Conservation (phyloP, 345 rosid species). For the Jatropha curcas region DNA sequence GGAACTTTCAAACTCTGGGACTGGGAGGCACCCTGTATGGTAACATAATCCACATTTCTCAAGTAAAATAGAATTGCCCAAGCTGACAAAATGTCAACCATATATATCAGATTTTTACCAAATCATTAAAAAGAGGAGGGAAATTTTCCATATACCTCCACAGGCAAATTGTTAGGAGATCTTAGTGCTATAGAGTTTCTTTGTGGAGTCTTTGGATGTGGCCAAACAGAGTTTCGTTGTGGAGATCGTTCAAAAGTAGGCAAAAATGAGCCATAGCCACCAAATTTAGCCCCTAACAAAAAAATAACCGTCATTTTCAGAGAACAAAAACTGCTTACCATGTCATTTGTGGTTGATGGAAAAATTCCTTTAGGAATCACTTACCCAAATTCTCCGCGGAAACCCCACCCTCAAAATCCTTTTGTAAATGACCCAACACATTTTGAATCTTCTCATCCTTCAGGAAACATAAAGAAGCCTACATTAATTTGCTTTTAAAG, state of each 20-base stretch:
- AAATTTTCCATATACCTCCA: slow-evolving; percentile 44
- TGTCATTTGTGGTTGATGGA: not conserved
- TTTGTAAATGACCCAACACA: slow-evolving; percentile 67
- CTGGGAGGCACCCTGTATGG: slow-evolving; percentile 46
- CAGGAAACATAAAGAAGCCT: slow-evolving; percentile 25
- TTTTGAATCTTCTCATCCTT: slow-evolving; percentile 71
- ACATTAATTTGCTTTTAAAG: slow-evolving; percentile 17
- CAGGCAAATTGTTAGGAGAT: slow-evolving; percentile 34
- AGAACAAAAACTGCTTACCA: not conserved
- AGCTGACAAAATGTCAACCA: slow-evolving; percentile 8
- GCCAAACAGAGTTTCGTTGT: slow-evolving; percentile 14
- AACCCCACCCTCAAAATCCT: slow-evolving; percentile 48
- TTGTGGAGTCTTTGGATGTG: slow-evolving; percentile 39
- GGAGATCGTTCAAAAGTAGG: slow-evolving; percentile 41
- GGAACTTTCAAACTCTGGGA: slow-evolving; percentile 45
- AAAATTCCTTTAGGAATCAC: slow-evolving; percentile 27
- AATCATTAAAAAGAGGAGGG: slow-evolving; percentile 1
- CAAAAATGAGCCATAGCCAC: slow-evolving; percentile 77
- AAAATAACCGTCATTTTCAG: slow-evolving; percentile 17
- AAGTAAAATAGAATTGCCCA: slow-evolving; percentile 21
- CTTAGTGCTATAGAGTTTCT: slow-evolving; percentile 30
- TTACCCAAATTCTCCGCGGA: slow-evolving; percentile 61
- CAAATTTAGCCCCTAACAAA: slow-evolving; percentile 56
- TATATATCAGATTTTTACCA: slow-evolving; percentile 14
- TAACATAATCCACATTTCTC: slow-evolving; percentile 26